Percentiles rank a stretch among this genome's conserved stretches.
These are phyloP conservation scores for Ulota crispa DNA, from an alignment of 225 moss, liverwort and hornwort species.

Conservation along the genomic window DNA sequence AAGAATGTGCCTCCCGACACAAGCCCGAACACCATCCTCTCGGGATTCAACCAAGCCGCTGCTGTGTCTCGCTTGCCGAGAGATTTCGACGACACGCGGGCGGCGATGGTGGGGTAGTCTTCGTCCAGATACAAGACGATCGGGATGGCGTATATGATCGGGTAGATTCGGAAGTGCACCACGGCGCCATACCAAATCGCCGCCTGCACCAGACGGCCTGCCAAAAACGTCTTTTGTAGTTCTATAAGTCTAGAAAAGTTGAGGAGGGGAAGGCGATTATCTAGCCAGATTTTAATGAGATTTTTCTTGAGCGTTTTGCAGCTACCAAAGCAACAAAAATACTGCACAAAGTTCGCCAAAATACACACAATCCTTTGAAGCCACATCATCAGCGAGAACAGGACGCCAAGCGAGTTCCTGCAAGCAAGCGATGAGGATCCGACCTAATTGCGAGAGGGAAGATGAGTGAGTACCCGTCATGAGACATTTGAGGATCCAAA, in stretches of 20 bases:
- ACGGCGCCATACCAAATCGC: slow-evolving; percentile 91
- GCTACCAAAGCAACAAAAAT: neutral
- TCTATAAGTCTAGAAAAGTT: too few species aligned
- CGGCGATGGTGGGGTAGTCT: slow-evolving; percentile 40
- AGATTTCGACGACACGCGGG: slow-evolving; percentile 16
- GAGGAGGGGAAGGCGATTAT: neutral
- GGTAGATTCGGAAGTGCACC: slow-evolving; percentile 93
- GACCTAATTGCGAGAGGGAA: neutral
- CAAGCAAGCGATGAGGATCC: neutral
- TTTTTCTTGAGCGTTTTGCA: neutral
- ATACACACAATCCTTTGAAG: neutral
- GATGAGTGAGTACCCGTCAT: slow-evolving; percentile 58
- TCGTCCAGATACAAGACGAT: slow-evolving; percentile 76
- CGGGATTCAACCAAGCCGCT: slow-evolving; percentile 47
- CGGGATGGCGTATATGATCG: slow-evolving; percentile 84
- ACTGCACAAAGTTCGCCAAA: neutral
- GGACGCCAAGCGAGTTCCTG: neutral
- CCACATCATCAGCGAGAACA: neutral
- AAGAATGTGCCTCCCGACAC: slow-evolving; percentile 78
- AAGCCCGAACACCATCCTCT: slow-evolving; percentile 68
- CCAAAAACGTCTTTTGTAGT: neutral
- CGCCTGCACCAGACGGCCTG: slow-evolving; percentile 83
- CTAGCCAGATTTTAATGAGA: neutral
- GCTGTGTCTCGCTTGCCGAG: slow-evolving; percentile 5
- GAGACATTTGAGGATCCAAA: slow-evolving; percentile 89